phyloP scores from a whole-genome alignment of 176 grass and related monocot genomes.

The Alopecurus myosuroides region DNA sequence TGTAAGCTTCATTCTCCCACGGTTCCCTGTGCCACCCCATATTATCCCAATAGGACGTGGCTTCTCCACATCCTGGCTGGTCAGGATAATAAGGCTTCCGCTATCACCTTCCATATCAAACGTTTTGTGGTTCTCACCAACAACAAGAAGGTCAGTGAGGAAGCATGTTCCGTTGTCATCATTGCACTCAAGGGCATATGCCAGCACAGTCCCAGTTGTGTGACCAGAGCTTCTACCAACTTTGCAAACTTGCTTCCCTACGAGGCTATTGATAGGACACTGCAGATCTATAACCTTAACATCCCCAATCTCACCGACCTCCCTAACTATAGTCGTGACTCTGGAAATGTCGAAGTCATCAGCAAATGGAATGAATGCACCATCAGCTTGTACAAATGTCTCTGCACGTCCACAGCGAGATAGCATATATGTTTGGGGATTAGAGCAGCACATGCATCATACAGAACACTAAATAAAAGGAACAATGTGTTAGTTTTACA shows the following conservation, averaged over 20 bases:
- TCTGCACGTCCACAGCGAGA: slow-evolving; percentile 56
- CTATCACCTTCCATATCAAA: slow-evolving; percentile 98
- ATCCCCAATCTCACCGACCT: slow-evolving; percentile 73
- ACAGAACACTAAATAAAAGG: slow-evolving; percentile 5
- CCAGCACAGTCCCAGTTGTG: slow-evolving; percentile 84
- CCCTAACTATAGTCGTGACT: slow-evolving; percentile 76
- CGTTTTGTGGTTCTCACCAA: slow-evolving; percentile 87
- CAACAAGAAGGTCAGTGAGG: slow-evolving; percentile 93
- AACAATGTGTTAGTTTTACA: no score
- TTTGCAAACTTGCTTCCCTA: slow-evolving; percentile 82
- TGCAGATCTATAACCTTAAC: slow-evolving; percentile 89
- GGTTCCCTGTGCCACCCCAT: slow-evolving; percentile 89
- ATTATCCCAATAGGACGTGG: slow-evolving; percentile 90
- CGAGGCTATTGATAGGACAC: slow-evolving; percentile 69
- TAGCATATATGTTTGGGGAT: slow-evolving; percentile 72
- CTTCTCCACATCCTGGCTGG: slow-evolving; percentile 59
- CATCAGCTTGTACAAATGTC: slow-evolving; percentile 96
- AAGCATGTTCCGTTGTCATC: slow-evolving; percentile 97
- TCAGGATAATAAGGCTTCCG: slow-evolving; percentile 86
- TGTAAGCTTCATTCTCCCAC: slow-evolving; percentile 89
- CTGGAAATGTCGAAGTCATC: slow-evolving; percentile 78
- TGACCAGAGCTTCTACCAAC: slow-evolving; percentile 92
- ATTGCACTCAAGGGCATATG: slow-evolving; percentile 94
- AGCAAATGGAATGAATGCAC: slow-evolving; percentile 91
- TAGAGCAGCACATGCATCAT: slow-evolving; percentile 23